Evolutionary conservation across 768 basidiomycete species (phyloP).

Genomic region (Clitopilus hobsonii): DNA sequence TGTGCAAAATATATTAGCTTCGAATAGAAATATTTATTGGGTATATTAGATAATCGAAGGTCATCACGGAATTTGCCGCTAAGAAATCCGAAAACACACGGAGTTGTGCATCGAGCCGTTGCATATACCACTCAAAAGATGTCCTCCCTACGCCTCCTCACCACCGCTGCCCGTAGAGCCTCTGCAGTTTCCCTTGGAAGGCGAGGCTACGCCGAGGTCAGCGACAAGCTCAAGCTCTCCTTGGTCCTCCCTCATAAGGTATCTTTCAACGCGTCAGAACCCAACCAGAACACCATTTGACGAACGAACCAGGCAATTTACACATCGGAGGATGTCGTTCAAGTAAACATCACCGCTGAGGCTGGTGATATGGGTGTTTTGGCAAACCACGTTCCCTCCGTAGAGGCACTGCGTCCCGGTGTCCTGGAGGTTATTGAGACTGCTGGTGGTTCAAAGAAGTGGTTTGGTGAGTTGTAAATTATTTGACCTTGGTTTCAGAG

Average conservation of each 20-base stretch:
- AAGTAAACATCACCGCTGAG: conserved; percentile 92
- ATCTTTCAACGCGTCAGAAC: conserved; percentile 12
- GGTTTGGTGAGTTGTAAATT: conserved; percentile 87
- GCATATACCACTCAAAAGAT: conserved; percentile 35
- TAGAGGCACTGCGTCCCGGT: conserved; percentile 92
- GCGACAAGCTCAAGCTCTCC: conserved; percentile 88
- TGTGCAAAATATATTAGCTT: conserved; percentile 2
- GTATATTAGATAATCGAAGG: background rate
- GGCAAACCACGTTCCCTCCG: conserved; percentile 97
- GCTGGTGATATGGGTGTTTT: conserved; percentile 99
- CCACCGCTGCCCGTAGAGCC: conserved; percentile 59
- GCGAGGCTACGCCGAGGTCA: conserved; percentile 89
- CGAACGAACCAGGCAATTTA: conserved; percentile 67
- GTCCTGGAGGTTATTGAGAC: conserved; percentile 92
- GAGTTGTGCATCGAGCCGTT: conserved; percentile 18
- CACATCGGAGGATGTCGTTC: conserved; percentile 86
- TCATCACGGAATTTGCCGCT: conserved; percentile 17
- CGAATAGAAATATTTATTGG: conserved; percentile 2
- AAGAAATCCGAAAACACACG: conserved; percentile 39
- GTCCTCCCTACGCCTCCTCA: conserved; percentile 72
- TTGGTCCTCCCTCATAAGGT: conserved; percentile 96
- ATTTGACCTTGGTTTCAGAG: background rate
- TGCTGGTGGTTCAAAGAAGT: conserved; percentile 79
- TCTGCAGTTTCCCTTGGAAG: conserved; percentile 46
- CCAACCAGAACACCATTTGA: background rate